Evolutionary conservation across 2,329 filamentous ascomycete genomes (phyloP), one percentile per base, ranked within the genome.

Genomic region (Clonostachys sp.): DNA sequence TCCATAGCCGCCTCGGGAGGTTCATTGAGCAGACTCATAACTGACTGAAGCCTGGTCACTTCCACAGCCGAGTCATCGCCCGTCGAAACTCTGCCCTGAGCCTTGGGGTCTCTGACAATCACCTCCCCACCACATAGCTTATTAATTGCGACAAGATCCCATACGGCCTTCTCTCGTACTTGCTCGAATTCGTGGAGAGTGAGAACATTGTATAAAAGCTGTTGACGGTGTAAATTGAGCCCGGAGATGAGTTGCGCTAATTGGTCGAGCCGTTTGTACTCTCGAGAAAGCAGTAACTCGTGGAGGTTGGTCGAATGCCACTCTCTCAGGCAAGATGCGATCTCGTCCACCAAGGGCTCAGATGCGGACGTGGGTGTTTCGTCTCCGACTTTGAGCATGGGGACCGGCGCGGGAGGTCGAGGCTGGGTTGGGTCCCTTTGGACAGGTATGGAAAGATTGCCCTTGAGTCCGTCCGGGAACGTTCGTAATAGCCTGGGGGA

Each of bases 261-360:
- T 52, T 86, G 83, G 57, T 95, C 90, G 47, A 99, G 73, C 47
- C 85, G 80, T 44, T 78, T 72, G 67, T 99, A 99, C 62, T 91
- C 84, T 50, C 90, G 81, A 17, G 84, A 83, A 9, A 99, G 79
- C 2, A 99, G 78, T 20, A 97, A 76, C 62, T 95, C 90, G 68
- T 99, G 95, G 14, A 99, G 77, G 61, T 96, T 95, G 16, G 91
- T 96, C 17, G 94, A 95, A 70, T 99, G 92, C 95, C 94, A 99
- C 77, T 99, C 94, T 57, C 94, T 83, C 53, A 99, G 71, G 63
- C 94, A 99, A 5, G 91, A 96, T 13, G 94, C 91, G 57, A 99
- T 97, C 66, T 99, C 94, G 67, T 99, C 94, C 20, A 99, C 91
- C 51, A 99, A 70, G 3, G 94, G 94, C 64, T 99, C 95, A 9